Base-by-base conservation (phyloP, 495 filamentous ascomycete genomes). In the Collariella sp. region DNA sequence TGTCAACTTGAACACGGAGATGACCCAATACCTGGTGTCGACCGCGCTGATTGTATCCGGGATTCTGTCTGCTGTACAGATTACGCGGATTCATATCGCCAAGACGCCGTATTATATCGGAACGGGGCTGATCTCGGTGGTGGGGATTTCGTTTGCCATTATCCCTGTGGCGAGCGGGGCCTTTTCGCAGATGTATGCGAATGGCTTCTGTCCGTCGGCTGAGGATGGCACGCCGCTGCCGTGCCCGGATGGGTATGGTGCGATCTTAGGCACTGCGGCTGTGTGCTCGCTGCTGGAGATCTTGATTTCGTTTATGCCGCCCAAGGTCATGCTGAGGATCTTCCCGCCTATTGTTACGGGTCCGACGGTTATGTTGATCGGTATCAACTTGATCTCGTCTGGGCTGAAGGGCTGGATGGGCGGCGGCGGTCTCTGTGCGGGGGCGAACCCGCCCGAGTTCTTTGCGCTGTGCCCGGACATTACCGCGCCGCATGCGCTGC, bases 331-430 rank as follows among this genome's bases (percentile, higher is more conserved):
- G 51, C 80, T 89, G 57, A 81, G 77, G 59, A 76, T 95, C 63
- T 95, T 96, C 71, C 89, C 90, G 34, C 90, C 89, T 0, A 76
- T 96, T 36, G 89, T 96, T 39, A 96, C 90, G 10, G 90, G 89
- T 5, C 88, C 80, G 9, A 91, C 87, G 0, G 87, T 93, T 34
- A 81, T 86, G 63, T 75, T 93, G 46, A 67, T 72, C 48, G 58
- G 89, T 46, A 80, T 89, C 47, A 74, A 77, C 38, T 76, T 95
- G 24, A 86, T 96, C 64, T 60, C 84, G 60, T 80, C 80, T 41
- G 88, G 85, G 15, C 88, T 96, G 68, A 69, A 86, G 62, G 79
- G 88, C 65, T 95, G 91, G 91, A 86, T 84, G 15, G 90, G 91
- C 50, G 89, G 91, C 40, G 74, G 74, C 20, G 83, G 83, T 0